phyloP scores from a whole-genome alignment of 2,329 filamentous ascomycete species.

The Penicillium occitanis region DNA sequence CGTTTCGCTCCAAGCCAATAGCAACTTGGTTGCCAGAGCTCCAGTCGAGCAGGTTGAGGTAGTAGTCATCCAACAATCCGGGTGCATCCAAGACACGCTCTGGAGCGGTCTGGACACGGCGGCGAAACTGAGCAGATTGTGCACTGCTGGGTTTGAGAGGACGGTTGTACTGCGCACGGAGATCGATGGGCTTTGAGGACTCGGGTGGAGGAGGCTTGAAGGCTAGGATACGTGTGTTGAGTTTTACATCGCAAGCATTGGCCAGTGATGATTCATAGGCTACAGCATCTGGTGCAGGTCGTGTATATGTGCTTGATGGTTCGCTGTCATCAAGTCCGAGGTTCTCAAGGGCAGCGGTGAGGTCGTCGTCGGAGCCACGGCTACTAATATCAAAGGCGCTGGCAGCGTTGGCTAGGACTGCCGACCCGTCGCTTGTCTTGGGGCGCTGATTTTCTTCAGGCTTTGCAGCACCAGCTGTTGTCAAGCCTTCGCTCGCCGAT shows the following conservation, averaged over 20 bases:
- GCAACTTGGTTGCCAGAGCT: conserved; percentile 96
- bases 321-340: conserved; percentile 76
- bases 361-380: conserved; percentile 67
- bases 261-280: conserved; percentile 92
- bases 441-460: conserved; percentile 74
- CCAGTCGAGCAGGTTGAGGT: conserved; percentile 98
- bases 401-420: conserved; percentile 72
- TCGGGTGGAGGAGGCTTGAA: conserved; percentile 99
- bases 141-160: conserved; percentile 77
- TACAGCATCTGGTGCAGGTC: conserved; percentile 80
- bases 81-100: conserved; percentile 96
- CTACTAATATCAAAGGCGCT: conserved; percentile 64
- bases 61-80: conserved; percentile 96
- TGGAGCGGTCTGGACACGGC: conserved; percentile 88
- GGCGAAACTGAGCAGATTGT: conserved; percentile 79
- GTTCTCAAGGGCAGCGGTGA: conserved; percentile 74
- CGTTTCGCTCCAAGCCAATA: conserved; percentile 92
- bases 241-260: conserved; percentile 84
- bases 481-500: conserved; percentile 80
- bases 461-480: conserved; percentile 79
- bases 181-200: conserved; percentile 96
- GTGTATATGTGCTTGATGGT: conserved; percentile 63
- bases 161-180: conserved; percentile 96
- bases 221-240: conserved; percentile 92
- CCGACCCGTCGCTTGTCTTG: conserved; percentile 73